A percentile compares a stretch with the other conserved stretches of the same genome.
These are phyloP conservation scores for Leucosporidium scottii DNA, from an alignment of 768 basidiomycete genomes.

Conservation along the genomic window DNA sequence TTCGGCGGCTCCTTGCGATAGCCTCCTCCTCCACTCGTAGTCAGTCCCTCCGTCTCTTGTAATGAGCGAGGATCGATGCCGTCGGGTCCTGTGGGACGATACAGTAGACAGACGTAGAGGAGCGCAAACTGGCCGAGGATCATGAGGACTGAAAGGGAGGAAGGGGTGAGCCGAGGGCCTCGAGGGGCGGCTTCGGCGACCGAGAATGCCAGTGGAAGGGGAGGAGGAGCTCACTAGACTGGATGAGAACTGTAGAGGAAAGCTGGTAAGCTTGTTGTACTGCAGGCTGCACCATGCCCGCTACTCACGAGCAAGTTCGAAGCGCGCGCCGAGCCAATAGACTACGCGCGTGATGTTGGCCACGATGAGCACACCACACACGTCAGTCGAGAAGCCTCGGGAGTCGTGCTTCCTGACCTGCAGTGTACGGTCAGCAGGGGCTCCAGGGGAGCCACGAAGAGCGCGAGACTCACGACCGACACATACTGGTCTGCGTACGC, in stretches of 20 bases:
- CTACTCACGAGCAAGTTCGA: not conserved
- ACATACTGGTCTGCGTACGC: constrained; percentile 18
- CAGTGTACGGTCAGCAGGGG: too few species aligned
- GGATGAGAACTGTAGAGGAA: too few species aligned
- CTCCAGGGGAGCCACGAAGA: too few species aligned
- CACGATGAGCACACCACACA: constrained; percentile 26
- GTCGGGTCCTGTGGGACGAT: not conserved
- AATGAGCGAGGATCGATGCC: not conserved
- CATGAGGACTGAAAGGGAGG: constrained; percentile 26
- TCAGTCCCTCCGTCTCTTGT: not conserved
- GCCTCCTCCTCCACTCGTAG: not conserved
- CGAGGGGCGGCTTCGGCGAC: not conserved
- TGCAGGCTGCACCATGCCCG: too few species aligned
- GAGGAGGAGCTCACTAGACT: not conserved
- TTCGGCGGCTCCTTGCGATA: not conserved
- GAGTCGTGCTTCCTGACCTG: constrained; percentile 7
- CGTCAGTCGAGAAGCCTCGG: constrained; percentile 28
- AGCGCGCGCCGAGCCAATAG: not conserved
- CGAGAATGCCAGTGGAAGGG: not conserved
- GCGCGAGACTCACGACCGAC: constrained; percentile 16
- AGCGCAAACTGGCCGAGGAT: constrained; percentile 23
- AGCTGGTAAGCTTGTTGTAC: too few species aligned
- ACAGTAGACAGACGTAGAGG: constrained; percentile 33
- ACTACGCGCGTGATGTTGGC: too few species aligned
- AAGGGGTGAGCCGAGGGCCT: not conserved